Evolutionary conservation across 164 flowering plant genomes (phyloP).

Genomic region (Malania oleifera): DNA sequence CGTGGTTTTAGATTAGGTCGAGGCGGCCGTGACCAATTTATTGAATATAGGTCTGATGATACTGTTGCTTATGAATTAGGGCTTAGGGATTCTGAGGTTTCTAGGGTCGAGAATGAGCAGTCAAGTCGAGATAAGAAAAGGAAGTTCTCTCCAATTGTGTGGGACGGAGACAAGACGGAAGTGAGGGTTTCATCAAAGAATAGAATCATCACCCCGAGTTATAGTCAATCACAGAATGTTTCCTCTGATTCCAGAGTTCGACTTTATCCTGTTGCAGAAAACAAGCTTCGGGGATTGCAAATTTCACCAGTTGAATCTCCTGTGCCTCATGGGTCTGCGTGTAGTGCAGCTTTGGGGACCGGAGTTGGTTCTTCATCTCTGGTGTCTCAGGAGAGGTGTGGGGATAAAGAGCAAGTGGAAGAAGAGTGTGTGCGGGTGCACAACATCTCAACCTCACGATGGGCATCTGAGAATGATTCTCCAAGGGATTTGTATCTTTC

Average conservation of each 20-base stretch:
- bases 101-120: conserved; percentile 8
- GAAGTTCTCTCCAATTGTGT: conserved; percentile 39
- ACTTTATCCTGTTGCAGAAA: not conserved
- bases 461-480: conserved; percentile 43
- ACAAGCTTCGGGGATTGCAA: conserved; percentile 4
- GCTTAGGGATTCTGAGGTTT: not conserved
- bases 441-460: conserved; percentile 43
- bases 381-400: conserved; percentile 1
- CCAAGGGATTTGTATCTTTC: conserved; percentile 5
- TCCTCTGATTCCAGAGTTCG: not conserved
- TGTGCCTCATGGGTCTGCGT: conserved; percentile 6
- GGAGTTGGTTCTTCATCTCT: conserved; percentile 10
- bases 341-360: conserved; percentile 7
- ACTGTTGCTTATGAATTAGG: not conserved
- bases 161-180: conserved; percentile 36
- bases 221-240: not conserved
- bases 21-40: not conserved
- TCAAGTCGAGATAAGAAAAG: conserved; percentile 21
- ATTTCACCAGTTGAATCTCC: not conserved
- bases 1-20: conserved; percentile 2
- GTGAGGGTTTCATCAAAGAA: conserved; percentile 14
- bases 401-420: conserved; percentile 20
- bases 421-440: conserved; percentile 28
- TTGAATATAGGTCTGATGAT: conserved; percentile 4
- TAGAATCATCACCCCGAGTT: not conserved